Evolutionary conservation across 164 flowering plant species (phyloP).

Genomic region (Berberis thunbergii): DNA sequence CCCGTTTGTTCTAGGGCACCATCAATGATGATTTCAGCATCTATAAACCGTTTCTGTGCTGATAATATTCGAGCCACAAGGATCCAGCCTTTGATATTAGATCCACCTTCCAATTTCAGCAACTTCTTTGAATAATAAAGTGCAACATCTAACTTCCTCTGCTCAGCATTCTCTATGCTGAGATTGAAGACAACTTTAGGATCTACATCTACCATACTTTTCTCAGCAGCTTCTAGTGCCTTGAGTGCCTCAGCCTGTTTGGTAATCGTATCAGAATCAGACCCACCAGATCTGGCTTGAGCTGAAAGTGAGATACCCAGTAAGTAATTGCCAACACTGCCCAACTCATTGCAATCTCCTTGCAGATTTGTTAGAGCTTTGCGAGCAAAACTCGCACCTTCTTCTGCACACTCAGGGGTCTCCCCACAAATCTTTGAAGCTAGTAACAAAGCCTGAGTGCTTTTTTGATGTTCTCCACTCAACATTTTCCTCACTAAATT

Average conservation of each 20-base stretch:
- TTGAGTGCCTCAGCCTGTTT: constrained; percentile 54
- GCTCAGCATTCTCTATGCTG: constrained; percentile 77
- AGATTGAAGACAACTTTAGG: constrained; percentile 49
- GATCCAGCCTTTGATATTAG: constrained; percentile 46
- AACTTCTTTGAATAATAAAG: constrained; percentile 64
- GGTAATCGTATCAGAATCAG: constrained; percentile 42
- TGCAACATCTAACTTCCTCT: constrained; percentile 74
- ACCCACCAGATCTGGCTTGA: constrained; percentile 36
- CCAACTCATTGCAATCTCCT: constrained; percentile 36
- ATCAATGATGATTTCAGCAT: constrained; percentile 67
- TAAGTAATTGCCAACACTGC: constrained; percentile 41
- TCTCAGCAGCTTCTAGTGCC: constrained; percentile 54
- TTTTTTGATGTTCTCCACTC: constrained; percentile 37
- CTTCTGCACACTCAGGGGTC: constrained; percentile 31
- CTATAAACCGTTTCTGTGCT: constrained; percentile 61
- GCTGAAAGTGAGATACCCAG: constrained; percentile 54
- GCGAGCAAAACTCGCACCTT: constrained; percentile 46
- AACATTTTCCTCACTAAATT: constrained; percentile 56
- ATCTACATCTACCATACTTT: constrained; percentile 29
- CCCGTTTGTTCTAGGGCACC: constrained; percentile 81
- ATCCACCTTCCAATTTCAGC: constrained; percentile 55
- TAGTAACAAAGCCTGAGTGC: constrained; percentile 39
- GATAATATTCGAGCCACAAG: constrained; percentile 77
- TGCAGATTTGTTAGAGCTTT: constrained; percentile 26
- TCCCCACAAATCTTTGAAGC: constrained; percentile 77